Evolutionary conservation across 2,329 filamentous ascomycete genomes (phyloP).

Genomic region (Sporothrix curviconia): DNA sequence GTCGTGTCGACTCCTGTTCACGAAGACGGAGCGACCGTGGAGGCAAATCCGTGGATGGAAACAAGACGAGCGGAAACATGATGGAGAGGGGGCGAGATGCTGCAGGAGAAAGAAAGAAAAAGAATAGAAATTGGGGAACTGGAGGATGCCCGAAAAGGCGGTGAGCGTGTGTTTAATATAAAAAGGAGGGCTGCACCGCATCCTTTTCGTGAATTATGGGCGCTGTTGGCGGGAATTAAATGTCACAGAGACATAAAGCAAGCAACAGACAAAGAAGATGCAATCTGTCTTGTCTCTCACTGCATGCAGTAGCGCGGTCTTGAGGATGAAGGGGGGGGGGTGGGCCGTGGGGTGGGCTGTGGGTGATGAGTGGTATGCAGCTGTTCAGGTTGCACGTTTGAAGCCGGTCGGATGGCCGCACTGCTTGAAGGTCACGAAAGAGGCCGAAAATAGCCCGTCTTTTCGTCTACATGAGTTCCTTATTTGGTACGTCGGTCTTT

Average conservation of each 20-base stretch:
- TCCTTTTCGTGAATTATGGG: background rate
- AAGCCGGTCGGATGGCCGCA: no score
- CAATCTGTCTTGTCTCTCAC: background rate
- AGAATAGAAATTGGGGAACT: background rate
- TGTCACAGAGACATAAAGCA: background rate
- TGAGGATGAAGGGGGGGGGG: no score
- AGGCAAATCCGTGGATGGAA: background rate
- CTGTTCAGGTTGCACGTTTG: no score
- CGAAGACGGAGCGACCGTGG: background rate
- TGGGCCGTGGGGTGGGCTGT: no score
- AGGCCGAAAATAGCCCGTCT: no score
- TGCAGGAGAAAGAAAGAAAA: background rate
- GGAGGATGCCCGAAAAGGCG: constrained; percentile 10
- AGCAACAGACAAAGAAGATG: background rate
- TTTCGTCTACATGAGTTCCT: no score
- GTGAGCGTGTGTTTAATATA: constrained; percentile 5
- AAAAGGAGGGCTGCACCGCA: no score
- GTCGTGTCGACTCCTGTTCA: background rate
- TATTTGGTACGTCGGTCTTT: no score
- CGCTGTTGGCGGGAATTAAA: background rate
- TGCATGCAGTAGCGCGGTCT: background rate
- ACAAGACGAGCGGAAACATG: background rate
- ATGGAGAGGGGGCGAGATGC: background rate
- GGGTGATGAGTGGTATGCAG: background rate
- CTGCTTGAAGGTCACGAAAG: no score